Conservation (phyloP, 2,329 filamentous ascomycete species). For the Emericellopsis cladophorae region DNA sequence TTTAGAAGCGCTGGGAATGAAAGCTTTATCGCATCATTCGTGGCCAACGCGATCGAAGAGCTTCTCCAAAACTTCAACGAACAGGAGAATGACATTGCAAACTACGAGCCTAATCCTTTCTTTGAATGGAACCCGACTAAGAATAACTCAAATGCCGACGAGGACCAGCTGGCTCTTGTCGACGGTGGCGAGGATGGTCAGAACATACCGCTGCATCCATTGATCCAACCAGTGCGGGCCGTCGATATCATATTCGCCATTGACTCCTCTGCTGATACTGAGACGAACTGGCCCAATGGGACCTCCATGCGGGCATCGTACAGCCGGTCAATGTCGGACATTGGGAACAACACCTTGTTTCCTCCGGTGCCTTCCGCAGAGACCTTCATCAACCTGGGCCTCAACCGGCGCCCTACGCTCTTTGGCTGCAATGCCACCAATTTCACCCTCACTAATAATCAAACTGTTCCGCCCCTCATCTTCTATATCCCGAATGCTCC, state of each 20-base stretch:
- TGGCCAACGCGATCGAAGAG: conserved; percentile 20
- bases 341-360: conserved; percentile 1
- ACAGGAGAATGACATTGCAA: conserved; percentile 54
- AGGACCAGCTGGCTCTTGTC: conserved; percentile 47
- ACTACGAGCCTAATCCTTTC: conserved; percentile 41
- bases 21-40: conserved; percentile 10
- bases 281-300: not conserved
- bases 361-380: not conserved
- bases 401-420: not conserved
- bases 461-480: conserved; percentile 47
- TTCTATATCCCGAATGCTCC: conserved; percentile 67
- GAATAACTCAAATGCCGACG: conserved; percentile 16
- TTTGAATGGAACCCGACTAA: conserved; percentile 16
- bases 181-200: conserved; percentile 63
- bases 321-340: not conserved
- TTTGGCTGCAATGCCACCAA: conserved; percentile 5
- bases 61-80: conserved; percentile 37
- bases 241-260: conserved; percentile 1
- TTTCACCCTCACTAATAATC: conserved; percentile 26
- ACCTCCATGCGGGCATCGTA: not conserved
- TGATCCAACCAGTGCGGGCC: conserved; percentile 26
- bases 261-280: conserved; percentile 1
- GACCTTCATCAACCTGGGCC: conserved; percentile 1
- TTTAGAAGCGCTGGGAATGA: conserved; percentile 8
- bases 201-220: conserved; percentile 59